Percentiles rank a stretch among this genome's conserved stretches.
Conservation (phyloP, 208 protist species). For the Leishmania arabica region DNA sequence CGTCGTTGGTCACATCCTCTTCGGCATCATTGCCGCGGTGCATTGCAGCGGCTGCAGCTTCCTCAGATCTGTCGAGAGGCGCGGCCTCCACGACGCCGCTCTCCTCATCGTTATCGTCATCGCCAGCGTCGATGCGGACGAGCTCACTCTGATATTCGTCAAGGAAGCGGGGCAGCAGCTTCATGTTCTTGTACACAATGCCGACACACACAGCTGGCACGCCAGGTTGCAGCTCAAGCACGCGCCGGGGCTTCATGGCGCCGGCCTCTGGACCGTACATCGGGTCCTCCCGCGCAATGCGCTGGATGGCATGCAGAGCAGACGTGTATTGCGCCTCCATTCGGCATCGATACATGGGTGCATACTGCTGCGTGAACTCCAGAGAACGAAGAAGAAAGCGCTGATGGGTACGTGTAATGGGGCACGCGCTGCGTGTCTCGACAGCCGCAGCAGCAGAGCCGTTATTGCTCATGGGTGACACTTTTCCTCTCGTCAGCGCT, state of each 20-base stretch:
- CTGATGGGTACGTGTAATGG: constrained; percentile 75
- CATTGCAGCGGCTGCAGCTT: constrained; percentile 4
- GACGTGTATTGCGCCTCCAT: constrained; percentile 50
- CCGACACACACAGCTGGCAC: constrained; percentile 70
- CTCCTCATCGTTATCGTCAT: constrained; percentile 62
- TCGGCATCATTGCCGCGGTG: constrained; percentile 6
- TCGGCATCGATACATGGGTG: constrained; percentile 81
- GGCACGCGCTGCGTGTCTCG: constrained; percentile 49
- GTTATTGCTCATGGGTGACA: not conserved
- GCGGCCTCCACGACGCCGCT: not conserved
- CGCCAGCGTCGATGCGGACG: constrained; percentile 80
- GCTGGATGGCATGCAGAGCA: constrained; percentile 44
- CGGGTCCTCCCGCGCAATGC: constrained; percentile 14
- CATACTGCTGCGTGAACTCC: constrained; percentile 86
- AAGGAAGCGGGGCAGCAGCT: constrained; percentile 82
- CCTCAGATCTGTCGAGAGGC: constrained; percentile 20
- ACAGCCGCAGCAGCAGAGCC: not conserved
- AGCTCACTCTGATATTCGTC: constrained; percentile 89
- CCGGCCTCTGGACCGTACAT: not conserved
- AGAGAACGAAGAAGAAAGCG: constrained; percentile 80
- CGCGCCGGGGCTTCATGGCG: constrained; percentile 25
- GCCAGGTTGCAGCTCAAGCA: constrained; percentile 71
- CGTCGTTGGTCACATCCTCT: constrained; percentile 13
- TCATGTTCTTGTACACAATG: constrained; percentile 92
- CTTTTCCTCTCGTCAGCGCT: not conserved